Conservation (phyloP, 2,329 filamentous ascomycete species). For the Phialophora macrospora region DNA sequence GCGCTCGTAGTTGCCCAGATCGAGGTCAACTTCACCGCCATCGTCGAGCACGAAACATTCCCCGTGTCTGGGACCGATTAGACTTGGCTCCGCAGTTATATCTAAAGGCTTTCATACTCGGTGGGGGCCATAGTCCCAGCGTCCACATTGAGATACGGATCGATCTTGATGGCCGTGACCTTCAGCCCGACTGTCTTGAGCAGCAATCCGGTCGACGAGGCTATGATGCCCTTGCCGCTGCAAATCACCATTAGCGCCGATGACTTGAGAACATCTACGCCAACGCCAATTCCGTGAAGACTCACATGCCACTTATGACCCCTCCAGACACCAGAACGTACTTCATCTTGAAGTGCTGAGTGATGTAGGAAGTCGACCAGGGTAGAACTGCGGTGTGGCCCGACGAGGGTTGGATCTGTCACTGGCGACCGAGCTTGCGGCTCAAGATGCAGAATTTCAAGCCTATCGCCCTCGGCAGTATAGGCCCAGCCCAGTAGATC, state of each 20-base stretch:
- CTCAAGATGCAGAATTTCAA: neutral
- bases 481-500: slow-evolving; percentile 3
- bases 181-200: slow-evolving; percentile 81
- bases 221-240: slow-evolving; percentile 67
- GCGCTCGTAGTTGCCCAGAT: slow-evolving; percentile 76
- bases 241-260: neutral
- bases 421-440: neutral
- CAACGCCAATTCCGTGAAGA: neutral
- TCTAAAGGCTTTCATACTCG: slow-evolving; percentile 53
- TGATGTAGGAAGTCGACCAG: neutral
- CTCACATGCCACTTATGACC: slow-evolving; percentile 54
- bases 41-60: slow-evolving; percentile 89
- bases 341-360: slow-evolving; percentile 62
- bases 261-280: neutral
- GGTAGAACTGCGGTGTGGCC: neutral
- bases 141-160: slow-evolving; percentile 78
- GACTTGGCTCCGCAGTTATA: slow-evolving; percentile 1
- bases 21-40: slow-evolving; percentile 76
- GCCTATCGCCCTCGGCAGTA: neutral
- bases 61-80: slow-evolving; percentile 66
- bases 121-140: slow-evolving; percentile 73
- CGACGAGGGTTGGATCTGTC: neutral
- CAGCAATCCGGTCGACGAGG: slow-evolving; percentile 73
- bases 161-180: slow-evolving; percentile 71
- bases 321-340: slow-evolving; percentile 80